Evolutionary conservation across 1,284 basidiomycete genomes (phyloP), one percentile per base, ranked within the genome.

Genomic region (Coniophora puteana): DNA sequence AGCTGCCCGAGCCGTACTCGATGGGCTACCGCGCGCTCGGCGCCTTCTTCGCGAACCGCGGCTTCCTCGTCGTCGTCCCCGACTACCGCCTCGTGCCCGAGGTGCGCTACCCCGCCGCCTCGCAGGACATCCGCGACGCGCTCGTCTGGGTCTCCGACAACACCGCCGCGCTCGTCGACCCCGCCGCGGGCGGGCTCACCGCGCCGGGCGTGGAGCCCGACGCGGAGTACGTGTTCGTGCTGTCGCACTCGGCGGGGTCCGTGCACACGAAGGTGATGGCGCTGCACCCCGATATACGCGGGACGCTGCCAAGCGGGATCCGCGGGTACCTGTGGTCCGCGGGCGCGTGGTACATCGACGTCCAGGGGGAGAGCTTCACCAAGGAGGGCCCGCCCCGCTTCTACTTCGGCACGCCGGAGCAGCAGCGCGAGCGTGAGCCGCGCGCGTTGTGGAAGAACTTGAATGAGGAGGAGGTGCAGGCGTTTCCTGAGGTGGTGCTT

Each of bases 31-130:
- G 64, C n/a, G 73, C 71, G 45, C 46, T 82, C 7, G 81, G 72
- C 0, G 62, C 76, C 5, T 83, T 74, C 64, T 84, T 78, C 52
- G 74, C 79, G 0, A 60, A 67, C 11, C 66, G 59, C n/a, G 79
- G 80, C 0, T 72, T 80, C 57, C 48, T 82, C 44, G 73, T 73
- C 12, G 61, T 83, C 44, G 76, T 84, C 43, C 68, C 80, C 0
- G 79, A 83, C 57, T 83, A 84, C 49, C 73, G 78, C 3, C 69
- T 84, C 26, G 70, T 72, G 1, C 80, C 81, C 3, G 53, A 68
- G 21, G 69, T 67, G 40, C 63, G 54, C 14, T 82, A 72, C 52
- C 82, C 82, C 0, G 63, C 58, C 1, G 63, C 71, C 1, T 68
- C 68, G 0, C 65, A 76, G 46, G 81, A 84, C 49, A 53, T 82